Base-by-base conservation (phyloP, 306 rosid genomes). In the Erythrophleum fordii region DNA sequence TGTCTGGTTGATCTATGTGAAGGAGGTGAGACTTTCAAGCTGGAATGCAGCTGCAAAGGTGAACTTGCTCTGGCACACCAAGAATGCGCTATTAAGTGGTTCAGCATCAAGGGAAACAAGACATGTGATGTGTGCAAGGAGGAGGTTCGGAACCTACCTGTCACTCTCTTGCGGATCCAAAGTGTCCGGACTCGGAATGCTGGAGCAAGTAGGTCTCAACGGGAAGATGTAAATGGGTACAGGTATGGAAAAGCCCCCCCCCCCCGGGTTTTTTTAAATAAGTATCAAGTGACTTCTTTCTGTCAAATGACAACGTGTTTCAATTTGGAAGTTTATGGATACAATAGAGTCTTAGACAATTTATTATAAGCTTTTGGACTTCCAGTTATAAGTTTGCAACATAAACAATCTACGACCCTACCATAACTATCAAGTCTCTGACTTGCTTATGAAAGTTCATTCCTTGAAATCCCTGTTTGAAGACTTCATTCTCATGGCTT, bases 41-140 rank as follows among this genome's bases (percentile, higher is more conserved):
- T 92, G 93, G 99, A 96, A 82, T 96, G 99, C 83, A 90, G 99
- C 92, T 96, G 99, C 90, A 93, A 90, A 90, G 99, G 99, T 28
- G 99, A 90, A 82, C 98, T 96, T 85, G 99, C 99, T 83, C 88
- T 96, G 76, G 97, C 99, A 62, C 99, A 96, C 87, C 87, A 93
- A 85, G 99, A 96, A 79, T 96, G 99, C 76, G 99, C 97, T 35
- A 77, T 93, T 42, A 96, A 93, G 87, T 96, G 99, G 99, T 96
- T 96, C 78, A 92, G 97, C 84, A 88, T 96, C 77, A 96, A 96
- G 84, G 99, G 98, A 48, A 93, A 96, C 90, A 96, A 87, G 88
- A 92, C 86, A 59, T 96, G 99, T 66, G 99, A 93, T 75, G 87
- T 95, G 39, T 95, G 99, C 90, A 95, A 89, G 87, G 84, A 86